A percentile compares a stretch with the other conserved stretches of the same genome.
phyloP scores from a whole-genome alignment of 306 rosid species.

The Corylus americana region DNA sequence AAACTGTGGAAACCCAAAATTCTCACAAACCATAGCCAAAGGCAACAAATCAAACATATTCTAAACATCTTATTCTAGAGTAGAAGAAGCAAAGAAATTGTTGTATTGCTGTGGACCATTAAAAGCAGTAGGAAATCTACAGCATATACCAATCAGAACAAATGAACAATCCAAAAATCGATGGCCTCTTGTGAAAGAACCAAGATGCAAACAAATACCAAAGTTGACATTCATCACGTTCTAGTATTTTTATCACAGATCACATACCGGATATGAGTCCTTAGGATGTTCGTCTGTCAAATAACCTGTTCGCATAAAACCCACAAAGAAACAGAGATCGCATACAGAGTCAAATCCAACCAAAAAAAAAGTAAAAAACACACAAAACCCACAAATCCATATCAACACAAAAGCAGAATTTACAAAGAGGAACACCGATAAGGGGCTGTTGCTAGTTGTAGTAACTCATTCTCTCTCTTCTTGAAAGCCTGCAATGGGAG shows the following conservation, averaged over 20 bases:
- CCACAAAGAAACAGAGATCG: constrained; percentile 9
- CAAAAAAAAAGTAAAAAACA: not conserved
- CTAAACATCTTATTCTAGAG: too few relatives aligned
- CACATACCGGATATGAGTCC: constrained; percentile 62
- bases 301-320: constrained; percentile 52
- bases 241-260: constrained; percentile 38
- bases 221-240: constrained; percentile 47
- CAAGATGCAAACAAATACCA: constrained; percentile 29
- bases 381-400: constrained; percentile 7
- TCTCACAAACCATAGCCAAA: too few relatives aligned
- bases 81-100: not conserved
- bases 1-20: too few relatives aligned
- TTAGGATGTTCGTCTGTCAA: constrained; percentile 72
- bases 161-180: not conserved
- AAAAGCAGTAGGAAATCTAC: not conserved
- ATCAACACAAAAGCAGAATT: not conserved
- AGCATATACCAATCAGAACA: not conserved
- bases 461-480: constrained; percentile 56
- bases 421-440: constrained; percentile 60
- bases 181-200: constrained; percentile 12
- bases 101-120: not conserved
- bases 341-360: not conserved
- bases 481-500: not conserved
- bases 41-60: too few relatives aligned
- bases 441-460: constrained; percentile 87